A percentile compares a stretch with the other conserved stretches of the same genome.
phyloP scores from a whole-genome alignment of 306 rosid species.

The Prunus padus region DNA sequence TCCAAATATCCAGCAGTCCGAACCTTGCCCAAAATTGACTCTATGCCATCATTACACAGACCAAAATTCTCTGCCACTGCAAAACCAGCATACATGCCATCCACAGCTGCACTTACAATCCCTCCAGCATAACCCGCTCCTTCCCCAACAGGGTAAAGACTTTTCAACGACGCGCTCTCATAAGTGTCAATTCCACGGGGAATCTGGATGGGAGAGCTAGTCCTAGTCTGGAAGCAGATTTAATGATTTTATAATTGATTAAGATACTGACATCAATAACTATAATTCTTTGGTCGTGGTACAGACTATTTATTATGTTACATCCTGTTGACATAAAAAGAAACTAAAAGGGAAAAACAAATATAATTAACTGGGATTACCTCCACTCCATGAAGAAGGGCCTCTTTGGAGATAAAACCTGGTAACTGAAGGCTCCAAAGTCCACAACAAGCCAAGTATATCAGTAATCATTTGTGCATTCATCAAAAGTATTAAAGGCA shows the following conservation, averaged over 20 bases:
- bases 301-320: background rate
- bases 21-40: conserved; percentile 72
- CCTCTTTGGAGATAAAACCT: conserved; percentile 80
- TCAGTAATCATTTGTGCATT: conserved; percentile 2
- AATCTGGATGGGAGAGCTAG: conserved; percentile 90
- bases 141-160: conserved; percentile 93
- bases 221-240: conserved; percentile 65
- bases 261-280: background rate
- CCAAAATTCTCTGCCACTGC: conserved; percentile 64
- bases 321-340: background rate
- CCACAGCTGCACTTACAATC: conserved; percentile 91
- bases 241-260: background rate
- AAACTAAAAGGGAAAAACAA: background rate
- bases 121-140: conserved; percentile 99
- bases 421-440: conserved; percentile 65
- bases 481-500: conserved; percentile 1
- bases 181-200: conserved; percentile 63
- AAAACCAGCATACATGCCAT: conserved; percentile 90
- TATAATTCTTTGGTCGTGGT: background rate
- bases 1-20: conserved; percentile 57
- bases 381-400: conserved; percentile 99
- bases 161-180: conserved; percentile 75
- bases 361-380: conserved; percentile 33
- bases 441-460: conserved; percentile 7
- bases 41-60: conserved; percentile 59